phyloP scores from a whole-genome alignment of 768 basidiomycete genomes.

The Mycena indigotica region DNA sequence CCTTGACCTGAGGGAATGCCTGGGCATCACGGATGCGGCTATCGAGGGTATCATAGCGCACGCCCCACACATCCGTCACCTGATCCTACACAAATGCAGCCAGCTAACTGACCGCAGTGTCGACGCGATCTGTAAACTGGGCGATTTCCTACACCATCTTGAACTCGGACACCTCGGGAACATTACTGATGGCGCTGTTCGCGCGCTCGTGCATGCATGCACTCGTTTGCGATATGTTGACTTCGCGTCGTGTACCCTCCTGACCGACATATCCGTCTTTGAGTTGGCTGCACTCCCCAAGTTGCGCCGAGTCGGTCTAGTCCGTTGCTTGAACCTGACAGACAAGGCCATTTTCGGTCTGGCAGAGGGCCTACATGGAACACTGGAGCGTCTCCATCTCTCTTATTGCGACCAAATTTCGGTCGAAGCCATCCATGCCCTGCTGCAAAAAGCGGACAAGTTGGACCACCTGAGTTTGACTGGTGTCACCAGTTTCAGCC shows the following conservation, averaged over 20 bases:
- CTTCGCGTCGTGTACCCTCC: slow-evolving; percentile 84
- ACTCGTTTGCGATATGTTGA: slow-evolving; percentile 93
- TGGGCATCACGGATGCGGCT: slow-evolving; percentile 77
- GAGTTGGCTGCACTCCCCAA: slow-evolving; percentile 88
- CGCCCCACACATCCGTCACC: slow-evolving; percentile 81
- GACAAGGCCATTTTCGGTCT: slow-evolving; percentile 92
- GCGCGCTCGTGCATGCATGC: slow-evolving; percentile 80
- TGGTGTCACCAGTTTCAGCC: slow-evolving; percentile 94
- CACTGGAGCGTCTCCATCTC: slow-evolving; percentile 93
- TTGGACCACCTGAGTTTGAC: slow-evolving; percentile 95
- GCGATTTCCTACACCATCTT: slow-evolving; percentile 91
- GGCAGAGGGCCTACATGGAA: slow-evolving; percentile 78
- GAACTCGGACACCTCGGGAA: slow-evolving; percentile 90
- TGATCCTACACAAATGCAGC: slow-evolving; percentile 84
- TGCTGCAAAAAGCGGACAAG: slow-evolving; percentile 86
- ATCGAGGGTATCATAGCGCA: slow-evolving; percentile 80
- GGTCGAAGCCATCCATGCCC: slow-evolving; percentile 86
- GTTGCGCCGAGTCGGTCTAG: slow-evolving; percentile 91
- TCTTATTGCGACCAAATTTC: slow-evolving; percentile 97
- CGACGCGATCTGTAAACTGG: slow-evolving; percentile 81
- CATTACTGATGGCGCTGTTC: slow-evolving; percentile 89
- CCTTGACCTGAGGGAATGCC: slow-evolving; percentile 89
- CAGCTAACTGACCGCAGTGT: slow-evolving; percentile 80
- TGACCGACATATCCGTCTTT: slow-evolving; percentile 94
- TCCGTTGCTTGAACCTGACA: slow-evolving; percentile 89